Percentiles rank a stretch among this genome's conserved stretches.
These are phyloP conservation scores for Hansenula lynferdii DNA, from an alignment of 1,139 yeast species.

Conservation along the genomic window DNA sequence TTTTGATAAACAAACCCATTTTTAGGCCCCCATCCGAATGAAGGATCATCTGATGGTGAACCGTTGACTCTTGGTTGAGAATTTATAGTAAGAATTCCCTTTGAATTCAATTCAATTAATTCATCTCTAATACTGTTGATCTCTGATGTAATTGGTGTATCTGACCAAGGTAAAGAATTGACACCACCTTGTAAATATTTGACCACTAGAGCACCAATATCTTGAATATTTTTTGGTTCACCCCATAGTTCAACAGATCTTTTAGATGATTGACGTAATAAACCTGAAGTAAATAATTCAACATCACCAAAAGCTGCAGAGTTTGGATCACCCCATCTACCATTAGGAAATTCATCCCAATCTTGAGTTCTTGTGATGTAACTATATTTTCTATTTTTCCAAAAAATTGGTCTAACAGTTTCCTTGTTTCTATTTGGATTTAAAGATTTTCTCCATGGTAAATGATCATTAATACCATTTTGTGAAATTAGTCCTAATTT, in stretches of 20 bases:
- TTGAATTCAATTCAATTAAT: conserved; percentile 56
- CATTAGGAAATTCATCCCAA: conserved; percentile 95
- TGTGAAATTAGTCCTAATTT: conserved; percentile 50
- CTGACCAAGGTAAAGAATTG: conserved; percentile 91
- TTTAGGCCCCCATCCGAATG: conserved; percentile 94
- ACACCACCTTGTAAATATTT: conserved; percentile 66
- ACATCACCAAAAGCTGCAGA: conserved; percentile 93
- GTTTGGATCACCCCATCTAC: conserved; percentile 92
- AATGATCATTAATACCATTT: conserved; percentile 26
- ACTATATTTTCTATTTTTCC: conserved; percentile 92
- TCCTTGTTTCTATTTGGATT: conserved; percentile 80
- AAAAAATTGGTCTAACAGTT: conserved; percentile 88
- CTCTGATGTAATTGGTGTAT: conserved; percentile 80
- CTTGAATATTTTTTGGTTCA: conserved; percentile 53
- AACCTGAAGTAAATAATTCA: conserved; percentile 72
- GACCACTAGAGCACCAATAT: conserved; percentile 58
- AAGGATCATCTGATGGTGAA: conserved; percentile 59
- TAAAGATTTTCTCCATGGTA: conserved; percentile 91
- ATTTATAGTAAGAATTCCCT: conserved; percentile 77
- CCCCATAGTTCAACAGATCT: conserved; percentile 89
- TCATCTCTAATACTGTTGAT: conserved; percentile 57
- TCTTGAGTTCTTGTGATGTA: conserved; percentile 87
- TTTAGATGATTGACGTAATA: conserved; percentile 71
- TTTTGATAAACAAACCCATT: conserved; percentile 92
- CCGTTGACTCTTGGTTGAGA: conserved; percentile 96